Evolutionary conservation across 148 eudicot genomes (phyloP).

Genomic region (Vaccinium macrocarpon): DNA sequence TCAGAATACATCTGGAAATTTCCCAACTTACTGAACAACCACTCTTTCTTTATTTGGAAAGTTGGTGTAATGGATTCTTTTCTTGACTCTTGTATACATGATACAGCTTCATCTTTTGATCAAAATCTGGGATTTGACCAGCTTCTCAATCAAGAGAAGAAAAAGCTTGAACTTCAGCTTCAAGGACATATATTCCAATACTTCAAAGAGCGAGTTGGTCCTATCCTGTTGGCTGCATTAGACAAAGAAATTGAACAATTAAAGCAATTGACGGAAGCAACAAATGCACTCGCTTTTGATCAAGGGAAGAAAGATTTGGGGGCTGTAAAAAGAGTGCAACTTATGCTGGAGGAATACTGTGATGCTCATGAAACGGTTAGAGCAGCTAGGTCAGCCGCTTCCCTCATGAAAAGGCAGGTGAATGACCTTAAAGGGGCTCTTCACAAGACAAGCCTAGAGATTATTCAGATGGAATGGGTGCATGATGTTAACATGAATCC

Average conservation of each 20-base stretch:
- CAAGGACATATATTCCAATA: slow-evolving; percentile 58
- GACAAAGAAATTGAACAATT: slow-evolving; percentile 56
- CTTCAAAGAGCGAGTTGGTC: slow-evolving; percentile 70
- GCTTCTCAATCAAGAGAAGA: slow-evolving; percentile 67
- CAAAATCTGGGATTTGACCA: slow-evolving; percentile 83
- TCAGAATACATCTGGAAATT: slow-evolving; percentile 83
- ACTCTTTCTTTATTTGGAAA: slow-evolving; percentile 88
- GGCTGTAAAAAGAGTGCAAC: slow-evolving; percentile 59
- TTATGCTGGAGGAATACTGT: slow-evolving; percentile 86
- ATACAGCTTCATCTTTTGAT: slow-evolving; percentile 64
- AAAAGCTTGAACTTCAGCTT: slow-evolving; percentile 65
- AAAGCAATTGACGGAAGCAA: slow-evolving; percentile 40
- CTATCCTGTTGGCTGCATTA: slow-evolving; percentile 54
- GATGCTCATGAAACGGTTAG: slow-evolving; percentile 90
- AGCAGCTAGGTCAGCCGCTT: slow-evolving; percentile 82
- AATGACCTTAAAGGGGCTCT: slow-evolving; percentile 76
- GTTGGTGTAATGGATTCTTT: slow-evolving; percentile 66
- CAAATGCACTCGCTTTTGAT: slow-evolving; percentile 40
- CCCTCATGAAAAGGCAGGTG: slow-evolving; percentile 61
- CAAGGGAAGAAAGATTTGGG: slow-evolving; percentile 36
- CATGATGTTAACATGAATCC: slow-evolving; percentile 51
- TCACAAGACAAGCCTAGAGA: slow-evolving; percentile 63
- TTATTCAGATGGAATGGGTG: slow-evolving; percentile 93
- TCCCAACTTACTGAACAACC: slow-evolving; percentile 47
- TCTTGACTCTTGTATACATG: slow-evolving; percentile 75